Base-by-base conservation (phyloP, 2,329 filamentous ascomycete species). In the Apiospora hydei region DNA sequence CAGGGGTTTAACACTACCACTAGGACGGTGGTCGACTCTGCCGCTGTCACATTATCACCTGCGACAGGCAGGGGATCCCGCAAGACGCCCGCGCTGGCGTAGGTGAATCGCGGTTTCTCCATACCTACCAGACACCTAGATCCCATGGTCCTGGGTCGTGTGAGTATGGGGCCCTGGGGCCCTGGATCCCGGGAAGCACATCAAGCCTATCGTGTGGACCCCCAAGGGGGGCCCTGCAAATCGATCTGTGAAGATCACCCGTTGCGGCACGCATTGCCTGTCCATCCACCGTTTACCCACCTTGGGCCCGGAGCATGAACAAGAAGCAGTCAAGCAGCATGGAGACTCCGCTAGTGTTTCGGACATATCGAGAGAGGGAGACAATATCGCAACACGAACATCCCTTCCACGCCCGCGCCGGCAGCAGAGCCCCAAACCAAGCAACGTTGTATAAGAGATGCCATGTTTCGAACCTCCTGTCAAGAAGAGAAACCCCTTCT, bases 341-440 rank as follows among this genome's bases (percentile, higher is more conserved):
- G 53, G 53, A 38, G 53, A 30, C 53, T 61, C 53, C 53, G 53
- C 53, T 61, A 61, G 53, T 61, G 53, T 61, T 61, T 61, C 53
- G 53, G 8, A 21, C 7, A 61, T 38, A 61, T 61, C 53, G 30
- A 34, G 26, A 38, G 3, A 47, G 16, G 21, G 44, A 49, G 53
- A 30, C 30, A 16, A 38, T 38, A 38, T 7, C 16, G 10, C 0
- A 34, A 61, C 16, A 61, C 53, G 53, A 61, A 30, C 53, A 30
- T 61, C 53, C 53, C 38, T 61, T 61, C 16, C 47, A 34, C 51
- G 26, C 26, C 18, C 51, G 30, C 16, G 8, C 51, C 53, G 53
- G 53, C 53, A 61, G n/a, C 47, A 61, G 53, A 34, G 30, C 53
- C 10, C 30, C 53, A 10, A 61, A 14, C 18, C 3, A 5, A 26